Evolutionary conservation across 345 rosid species (phyloP).

Genomic region (Dipteronia dyeriana): DNA sequence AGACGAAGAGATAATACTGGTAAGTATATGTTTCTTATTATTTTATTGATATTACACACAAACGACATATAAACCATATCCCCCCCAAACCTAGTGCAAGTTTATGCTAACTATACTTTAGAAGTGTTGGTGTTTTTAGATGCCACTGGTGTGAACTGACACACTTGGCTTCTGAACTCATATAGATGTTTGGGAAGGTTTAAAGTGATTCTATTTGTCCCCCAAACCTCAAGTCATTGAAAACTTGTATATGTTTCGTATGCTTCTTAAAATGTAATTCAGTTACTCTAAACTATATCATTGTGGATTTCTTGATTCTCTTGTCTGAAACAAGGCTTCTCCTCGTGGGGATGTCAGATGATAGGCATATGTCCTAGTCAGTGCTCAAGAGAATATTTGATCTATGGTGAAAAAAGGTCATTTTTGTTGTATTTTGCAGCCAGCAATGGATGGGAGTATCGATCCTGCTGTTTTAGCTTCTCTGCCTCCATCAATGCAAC

Average conservation of each 20-base stretch:
- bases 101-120: not conserved
- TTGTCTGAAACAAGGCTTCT: not conserved
- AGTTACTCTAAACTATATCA: not conserved
- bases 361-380: not conserved
- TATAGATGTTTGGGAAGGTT: not conserved
- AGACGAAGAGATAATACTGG: conserved; percentile 44
- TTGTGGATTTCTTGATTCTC: not conserved
- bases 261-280: conserved; percentile 7
- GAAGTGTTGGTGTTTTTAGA: not conserved
- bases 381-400: not conserved
- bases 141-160: not conserved
- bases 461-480: conserved; percentile 52
- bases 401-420: not conserved
- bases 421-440: conserved; percentile 38
- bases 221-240: not conserved
- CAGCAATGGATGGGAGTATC: conserved; percentile 36
- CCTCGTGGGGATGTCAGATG: not conserved
- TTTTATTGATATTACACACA: not conserved
- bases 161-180: not conserved
- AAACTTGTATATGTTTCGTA: not conserved
- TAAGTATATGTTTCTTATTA: not conserved
- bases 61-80: not conserved
- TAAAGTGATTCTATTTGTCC: not conserved
- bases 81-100: not conserved
- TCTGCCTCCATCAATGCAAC: conserved; percentile 55